phyloP scores from a whole-genome alignment of 306 rosid species.

The Quercus glauca region DNA sequence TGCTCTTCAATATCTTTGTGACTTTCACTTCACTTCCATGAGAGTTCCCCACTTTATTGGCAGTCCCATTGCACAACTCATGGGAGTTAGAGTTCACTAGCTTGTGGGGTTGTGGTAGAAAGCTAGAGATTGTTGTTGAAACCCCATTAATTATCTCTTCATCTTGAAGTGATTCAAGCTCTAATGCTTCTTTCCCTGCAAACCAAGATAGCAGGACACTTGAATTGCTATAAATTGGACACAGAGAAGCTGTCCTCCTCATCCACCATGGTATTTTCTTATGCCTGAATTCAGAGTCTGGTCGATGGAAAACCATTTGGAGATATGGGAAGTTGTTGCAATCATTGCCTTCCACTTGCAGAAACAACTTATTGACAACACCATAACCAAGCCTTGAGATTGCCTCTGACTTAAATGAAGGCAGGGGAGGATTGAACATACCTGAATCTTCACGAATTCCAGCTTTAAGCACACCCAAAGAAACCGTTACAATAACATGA shows the following conservation, averaged over 20 bases:
- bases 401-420: constrained; percentile 72
- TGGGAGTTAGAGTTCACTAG: constrained; percentile 25
- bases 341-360: constrained; percentile 48
- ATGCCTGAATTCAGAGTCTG: constrained; percentile 52
- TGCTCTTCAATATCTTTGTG: constrained; percentile 58
- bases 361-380: constrained; percentile 89
- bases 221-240: constrained; percentile 69
- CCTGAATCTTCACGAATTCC: constrained; percentile 54
- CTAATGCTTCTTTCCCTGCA: constrained; percentile 83
- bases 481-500: constrained; percentile 86
- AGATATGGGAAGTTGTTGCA: constrained; percentile 49
- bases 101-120: constrained; percentile 35
- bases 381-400: constrained; percentile 95
- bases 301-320: constrained; percentile 72
- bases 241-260: constrained; percentile 72
- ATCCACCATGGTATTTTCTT: constrained; percentile 93
- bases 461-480: constrained; percentile 90
- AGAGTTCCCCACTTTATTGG: constrained; percentile 20
- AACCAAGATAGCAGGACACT: constrained; percentile 80
- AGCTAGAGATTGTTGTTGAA: constrained; percentile 54
- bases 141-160: constrained; percentile 74
- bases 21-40: constrained; percentile 41
- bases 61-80: constrained; percentile 43
- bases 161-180: constrained; percentile 67
- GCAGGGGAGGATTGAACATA: constrained; percentile 78